Percentiles rank a stretch among this genome's conserved stretches.
These are phyloP conservation scores for Decorospora gaudefroyi DNA, from an alignment of 2,329 filamentous ascomycete species.

Conservation along the genomic window DNA sequence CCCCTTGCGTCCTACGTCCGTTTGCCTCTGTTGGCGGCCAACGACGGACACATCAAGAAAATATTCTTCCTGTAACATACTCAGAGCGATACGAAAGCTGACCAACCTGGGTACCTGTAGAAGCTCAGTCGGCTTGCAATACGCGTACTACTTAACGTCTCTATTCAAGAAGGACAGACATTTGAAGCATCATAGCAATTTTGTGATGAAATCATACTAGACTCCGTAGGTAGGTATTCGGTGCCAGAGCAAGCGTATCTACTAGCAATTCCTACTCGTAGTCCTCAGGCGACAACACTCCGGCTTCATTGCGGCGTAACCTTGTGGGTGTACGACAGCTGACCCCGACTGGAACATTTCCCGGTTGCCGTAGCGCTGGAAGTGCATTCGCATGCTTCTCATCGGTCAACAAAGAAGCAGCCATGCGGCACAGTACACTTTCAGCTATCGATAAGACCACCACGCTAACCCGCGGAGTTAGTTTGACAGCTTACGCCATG, in stretches of 20 bases:
- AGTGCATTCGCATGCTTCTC: conserved; percentile 8
- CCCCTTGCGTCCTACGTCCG: conserved; percentile 12
- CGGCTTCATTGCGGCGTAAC: conserved; percentile 8
- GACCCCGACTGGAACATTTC: conserved; percentile 3
- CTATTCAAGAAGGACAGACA: too few relatives aligned
- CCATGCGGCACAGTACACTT: conserved; percentile 11
- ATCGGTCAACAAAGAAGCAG: conserved; percentile 8
- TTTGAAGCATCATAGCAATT: too few relatives aligned
- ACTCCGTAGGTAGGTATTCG: too few relatives aligned
- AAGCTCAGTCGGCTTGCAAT: too few relatives aligned
- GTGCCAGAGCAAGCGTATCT: too few relatives aligned
- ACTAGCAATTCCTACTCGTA: too few relatives aligned
- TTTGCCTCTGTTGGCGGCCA: conserved; percentile 5
- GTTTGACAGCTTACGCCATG: neutral
- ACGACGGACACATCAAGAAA: conserved; percentile 5
- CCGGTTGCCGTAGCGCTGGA: conserved; percentile 11
- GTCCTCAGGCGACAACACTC: too few relatives aligned
- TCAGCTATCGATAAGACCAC: conserved; percentile 12
- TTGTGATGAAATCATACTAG: too few relatives aligned
- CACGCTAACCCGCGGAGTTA: conserved; percentile 1
- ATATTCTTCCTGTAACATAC: too few relatives aligned
- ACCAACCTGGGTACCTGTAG: too few relatives aligned
- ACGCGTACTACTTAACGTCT: too few relatives aligned
- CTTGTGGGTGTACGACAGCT: conserved; percentile 7
- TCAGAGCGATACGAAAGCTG: too few relatives aligned